phyloP scores from a whole-genome alignment of 2,329 filamentous ascomycete species.

The Ceratocystis diversiconidia region DNA sequence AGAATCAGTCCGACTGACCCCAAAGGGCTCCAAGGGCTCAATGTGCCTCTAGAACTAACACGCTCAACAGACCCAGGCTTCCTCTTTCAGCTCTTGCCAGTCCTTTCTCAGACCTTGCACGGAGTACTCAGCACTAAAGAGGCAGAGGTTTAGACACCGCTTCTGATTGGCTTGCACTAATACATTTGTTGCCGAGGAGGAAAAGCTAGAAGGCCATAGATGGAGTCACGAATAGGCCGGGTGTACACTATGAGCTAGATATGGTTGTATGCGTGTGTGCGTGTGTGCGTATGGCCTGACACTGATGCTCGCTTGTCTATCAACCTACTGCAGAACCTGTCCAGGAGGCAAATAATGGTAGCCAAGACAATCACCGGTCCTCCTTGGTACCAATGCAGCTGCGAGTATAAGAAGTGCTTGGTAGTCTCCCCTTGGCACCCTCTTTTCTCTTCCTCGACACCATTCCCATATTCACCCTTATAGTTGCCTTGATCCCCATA shows the following conservation, averaged over 20 bases:
- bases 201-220: neutral
- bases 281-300: neutral
- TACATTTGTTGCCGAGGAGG: neutral
- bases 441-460: neutral
- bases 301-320: neutral
- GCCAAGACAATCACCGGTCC: neutral
- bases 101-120: no score
- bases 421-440: neutral
- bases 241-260: neutral
- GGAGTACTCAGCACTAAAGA: neutral
- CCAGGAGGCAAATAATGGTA: neutral
- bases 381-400: neutral
- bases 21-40: no score
- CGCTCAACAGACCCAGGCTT: neutral
- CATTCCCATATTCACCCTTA: neutral
- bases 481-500: neutral
- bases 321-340: neutral
- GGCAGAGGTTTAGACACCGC: neutral
- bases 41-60: neutral
- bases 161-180: neutral
- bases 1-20: neutral
- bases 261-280: neutral
- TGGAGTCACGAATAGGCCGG: neutral
- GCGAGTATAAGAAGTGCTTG: conserved; percentile 5
- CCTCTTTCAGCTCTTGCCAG: neutral